Conservation (phyloP, 768 basidiomycete genomes). For the Collybiopsis confluens region DNA sequence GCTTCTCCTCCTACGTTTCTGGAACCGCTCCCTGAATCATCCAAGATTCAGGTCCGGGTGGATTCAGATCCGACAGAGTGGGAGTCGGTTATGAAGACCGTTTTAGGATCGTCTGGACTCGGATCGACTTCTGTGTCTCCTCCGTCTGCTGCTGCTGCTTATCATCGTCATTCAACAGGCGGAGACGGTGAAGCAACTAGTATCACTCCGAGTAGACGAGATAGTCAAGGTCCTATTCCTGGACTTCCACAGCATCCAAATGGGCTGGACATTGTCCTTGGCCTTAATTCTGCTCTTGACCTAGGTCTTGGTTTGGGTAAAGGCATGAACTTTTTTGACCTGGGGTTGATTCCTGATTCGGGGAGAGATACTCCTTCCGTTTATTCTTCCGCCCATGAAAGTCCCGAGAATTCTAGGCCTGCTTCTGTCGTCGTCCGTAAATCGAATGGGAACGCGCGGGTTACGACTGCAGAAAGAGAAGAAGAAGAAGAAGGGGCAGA, state of each 20-base stretch:
- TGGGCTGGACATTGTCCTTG: constrained; percentile 5
- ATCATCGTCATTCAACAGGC: background rate
- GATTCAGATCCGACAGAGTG: constrained; percentile 6
- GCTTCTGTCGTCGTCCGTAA: too few species aligned
- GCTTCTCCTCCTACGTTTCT: too few species aligned
- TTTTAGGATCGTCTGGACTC: background rate
- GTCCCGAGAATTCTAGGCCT: background rate
- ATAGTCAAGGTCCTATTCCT: constrained; percentile 2
- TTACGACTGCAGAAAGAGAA: too few species aligned
- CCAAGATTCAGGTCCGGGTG: constrained; percentile 5
- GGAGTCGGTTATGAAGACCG: constrained; percentile 6
- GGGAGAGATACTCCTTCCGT: constrained; percentile 5
- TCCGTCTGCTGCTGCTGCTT: background rate
- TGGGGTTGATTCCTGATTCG: constrained; percentile 4
- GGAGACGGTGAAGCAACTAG: too few species aligned
- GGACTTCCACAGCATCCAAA: constrained; percentile 6
- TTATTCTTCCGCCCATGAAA: constrained; percentile 6
- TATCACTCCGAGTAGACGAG: background rate
- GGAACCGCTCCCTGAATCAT: constrained; percentile 3
- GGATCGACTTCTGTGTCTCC: background rate
- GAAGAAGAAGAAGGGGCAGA: background rate
- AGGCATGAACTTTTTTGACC: constrained; percentile 4
- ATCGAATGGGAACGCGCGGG: background rate
- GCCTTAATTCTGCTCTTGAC: constrained; percentile 2
- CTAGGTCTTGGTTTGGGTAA: constrained; percentile 5